Evolutionary conservation across 495 filamentous ascomycete genomes (phyloP), one percentile per base, ranked within the genome.

Genomic region (Parachaetomium inaequale): DNA sequence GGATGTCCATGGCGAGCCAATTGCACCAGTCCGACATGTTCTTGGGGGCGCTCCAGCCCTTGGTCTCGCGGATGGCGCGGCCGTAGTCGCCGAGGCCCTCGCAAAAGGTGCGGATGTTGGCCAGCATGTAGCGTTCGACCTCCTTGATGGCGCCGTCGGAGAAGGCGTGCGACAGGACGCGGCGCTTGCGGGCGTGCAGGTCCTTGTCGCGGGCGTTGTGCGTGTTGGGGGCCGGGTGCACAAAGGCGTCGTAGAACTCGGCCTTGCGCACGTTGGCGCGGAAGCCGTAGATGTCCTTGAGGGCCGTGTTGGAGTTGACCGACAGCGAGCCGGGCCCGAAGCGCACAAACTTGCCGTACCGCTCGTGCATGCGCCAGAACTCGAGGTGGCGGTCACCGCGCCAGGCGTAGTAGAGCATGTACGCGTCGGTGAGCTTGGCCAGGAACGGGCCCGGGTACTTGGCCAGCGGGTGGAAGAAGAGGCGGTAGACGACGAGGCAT

Each of bases 1-100:
- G 84, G 23, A 90, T 84, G 64, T 92, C 88, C 76, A 89, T 90
- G 50, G 83, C 81, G 10, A 88, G 77, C 73, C 83, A 89, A 68
- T 84, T 87, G 58, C 79, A 80, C 82, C 85, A 88, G 62, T 84
- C 76, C 0, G 84, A 76, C 74, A 88, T 81, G 69, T 89, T 81
- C 65, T 78, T 74, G 23, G 77, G 63, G 45, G 72, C 65, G 26
- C 79, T 74, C 78, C 76, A 76, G 25, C 77, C 75, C 68, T 76
- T 75, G 58, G 65, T 69, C 12, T 78, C 75, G 26, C 68, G 67
- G 34, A 63, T 67, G 2, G 63, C 65, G 17, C 74, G 74, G 56
- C 75, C 68, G 15, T 72, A 62, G 14, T 72, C 71, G 23, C 79
- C 79, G 54, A 84, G 68, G 55, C 72, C 76, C n/a, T 78, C 72